Evolutionary conservation across 2,329 filamentous ascomycete genomes (phyloP).

Genomic region (Metarhizium humberi): DNA sequence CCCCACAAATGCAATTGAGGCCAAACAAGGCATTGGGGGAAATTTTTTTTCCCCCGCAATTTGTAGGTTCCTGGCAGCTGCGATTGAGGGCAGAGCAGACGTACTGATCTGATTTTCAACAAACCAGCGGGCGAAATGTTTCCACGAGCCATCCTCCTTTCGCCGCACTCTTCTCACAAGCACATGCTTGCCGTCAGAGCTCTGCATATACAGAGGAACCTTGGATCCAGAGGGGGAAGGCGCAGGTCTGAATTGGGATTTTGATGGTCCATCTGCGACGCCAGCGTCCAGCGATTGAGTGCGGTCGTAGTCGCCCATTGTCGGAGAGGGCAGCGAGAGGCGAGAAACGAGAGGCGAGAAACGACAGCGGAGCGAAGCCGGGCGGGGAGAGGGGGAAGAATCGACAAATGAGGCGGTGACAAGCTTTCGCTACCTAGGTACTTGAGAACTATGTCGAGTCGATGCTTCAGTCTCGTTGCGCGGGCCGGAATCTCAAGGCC

Average conservation of each 20-base stretch:
- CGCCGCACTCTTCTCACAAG: conserved; percentile 48
- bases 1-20: neutral
- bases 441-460: neutral
- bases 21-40: neutral
- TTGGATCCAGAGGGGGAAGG: conserved; percentile 13
- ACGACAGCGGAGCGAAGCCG: conserved; percentile 1
- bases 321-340: neutral
- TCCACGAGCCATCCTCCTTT: conserved; percentile 53
- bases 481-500: neutral
- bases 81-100: conserved; percentile 18
- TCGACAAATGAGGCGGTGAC: neutral
- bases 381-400: neutral
- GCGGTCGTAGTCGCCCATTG: conserved; percentile 4
- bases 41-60: neutral
- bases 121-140: conserved; percentile 57
- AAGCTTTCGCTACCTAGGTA: neutral
- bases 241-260: conserved; percentile 20
- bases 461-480: neutral
- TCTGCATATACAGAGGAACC: conserved; percentile 49
- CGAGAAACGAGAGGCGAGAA: neutral
- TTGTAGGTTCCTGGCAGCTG: neutral
- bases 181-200: conserved; percentile 39
- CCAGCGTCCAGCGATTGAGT: conserved; percentile 8
- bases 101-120: conserved; percentile 74
- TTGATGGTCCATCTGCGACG: conserved; percentile 13